Conservation (phyloP, 345 rosid species). For the Eucalyptus cladocalyx region DNA sequence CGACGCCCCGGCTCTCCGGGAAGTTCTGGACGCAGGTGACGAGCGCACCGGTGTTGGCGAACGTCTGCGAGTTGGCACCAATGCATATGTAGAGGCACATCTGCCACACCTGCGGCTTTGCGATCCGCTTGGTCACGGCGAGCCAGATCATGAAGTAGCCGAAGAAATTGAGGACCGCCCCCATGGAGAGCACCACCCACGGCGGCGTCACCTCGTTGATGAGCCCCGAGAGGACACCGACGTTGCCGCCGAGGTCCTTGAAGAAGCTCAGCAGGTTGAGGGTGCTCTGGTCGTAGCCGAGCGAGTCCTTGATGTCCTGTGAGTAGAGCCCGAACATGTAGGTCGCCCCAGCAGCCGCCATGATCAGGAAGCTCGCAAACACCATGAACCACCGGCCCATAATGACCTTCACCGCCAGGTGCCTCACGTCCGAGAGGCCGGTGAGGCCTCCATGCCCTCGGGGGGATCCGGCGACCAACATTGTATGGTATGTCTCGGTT, state of each 20-base stretch:
- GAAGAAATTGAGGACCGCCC: slow-evolving; percentile 36
- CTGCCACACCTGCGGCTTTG: slow-evolving; percentile 32
- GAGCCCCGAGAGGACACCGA: slow-evolving; percentile 44
- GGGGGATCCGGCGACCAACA: slow-evolving; percentile 1
- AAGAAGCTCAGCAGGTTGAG: slow-evolving; percentile 48
- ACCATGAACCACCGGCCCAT: slow-evolving; percentile 52
- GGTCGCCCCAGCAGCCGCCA: slow-evolving; percentile 53
- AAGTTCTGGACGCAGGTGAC: slow-evolving; percentile 61
- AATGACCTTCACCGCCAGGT: slow-evolving; percentile 14
- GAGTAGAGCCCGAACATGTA: slow-evolving; percentile 56
- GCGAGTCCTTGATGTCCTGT: slow-evolving; percentile 5
- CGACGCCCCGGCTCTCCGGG: slow-evolving; percentile 46
- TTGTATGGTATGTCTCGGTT: not conserved
- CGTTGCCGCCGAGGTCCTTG: slow-evolving; percentile 51
- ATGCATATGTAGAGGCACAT: slow-evolving; percentile 57
- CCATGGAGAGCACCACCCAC: slow-evolving; percentile 44
- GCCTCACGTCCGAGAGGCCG: slow-evolving; percentile 1
- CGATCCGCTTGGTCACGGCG: slow-evolving; percentile 25
- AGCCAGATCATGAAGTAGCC: slow-evolving; percentile 74
- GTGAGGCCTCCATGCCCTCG: not conserved
- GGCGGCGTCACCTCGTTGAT: slow-evolving; percentile 57
- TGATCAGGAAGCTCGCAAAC: slow-evolving; percentile 43
- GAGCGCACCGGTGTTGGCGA: slow-evolving; percentile 45
- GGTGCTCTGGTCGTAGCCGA: slow-evolving; percentile 57
- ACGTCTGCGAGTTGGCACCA: slow-evolving; percentile 53